Base-by-base conservation (phyloP, 2,329 filamentous ascomycete species). In the Emergomyces orientalis region DNA sequence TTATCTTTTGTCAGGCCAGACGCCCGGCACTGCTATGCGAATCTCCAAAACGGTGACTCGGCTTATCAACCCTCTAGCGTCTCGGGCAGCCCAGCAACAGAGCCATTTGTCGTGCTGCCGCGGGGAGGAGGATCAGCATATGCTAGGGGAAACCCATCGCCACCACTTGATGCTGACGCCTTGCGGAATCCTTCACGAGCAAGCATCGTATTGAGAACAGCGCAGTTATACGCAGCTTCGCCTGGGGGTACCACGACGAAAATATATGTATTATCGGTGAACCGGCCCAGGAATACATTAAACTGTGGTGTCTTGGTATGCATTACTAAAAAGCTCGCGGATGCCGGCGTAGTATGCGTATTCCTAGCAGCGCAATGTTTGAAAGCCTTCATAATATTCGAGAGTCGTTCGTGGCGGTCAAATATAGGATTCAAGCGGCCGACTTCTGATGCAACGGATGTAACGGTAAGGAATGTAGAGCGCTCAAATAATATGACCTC, bases 361-460 rank as follows among this genome's bases (percentile, higher is more conserved):
- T 78, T 79, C 34, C 75, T 70, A 47, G 76, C 77, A n/a, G 75
- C 75, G 63, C 76, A 85, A 78, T 97, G 93, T 80, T 97, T 99
- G 80, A 97, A 97, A 64, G 93, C 92, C 79, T 99, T 99, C 78
- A 99, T 89, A 72, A 99, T 97, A 75, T 96, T 97, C 65, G 89
- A 94, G 72, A 99, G 89, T 69, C 89, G 88, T 80, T 99, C 94
- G 70, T 96, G 91, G 2, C 94, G 89, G 76, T 99, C 94, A 59
- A 88, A 88, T 65, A 90, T 95, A 0, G 94, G 93, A 74, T 99
- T 99, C 59, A 84, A 77, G 43, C 83, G 81, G 54, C 91, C 91
- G 65, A 88, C 82, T 22, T 85, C 82, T 1, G 89, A 88, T 5
- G 90, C 90, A 78, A 96, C 94, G 63, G 89, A 91, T 0, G 91